Conservation (phyloP, 2,329 filamentous ascomycete species). For the Thelonectria discophora region DNA sequence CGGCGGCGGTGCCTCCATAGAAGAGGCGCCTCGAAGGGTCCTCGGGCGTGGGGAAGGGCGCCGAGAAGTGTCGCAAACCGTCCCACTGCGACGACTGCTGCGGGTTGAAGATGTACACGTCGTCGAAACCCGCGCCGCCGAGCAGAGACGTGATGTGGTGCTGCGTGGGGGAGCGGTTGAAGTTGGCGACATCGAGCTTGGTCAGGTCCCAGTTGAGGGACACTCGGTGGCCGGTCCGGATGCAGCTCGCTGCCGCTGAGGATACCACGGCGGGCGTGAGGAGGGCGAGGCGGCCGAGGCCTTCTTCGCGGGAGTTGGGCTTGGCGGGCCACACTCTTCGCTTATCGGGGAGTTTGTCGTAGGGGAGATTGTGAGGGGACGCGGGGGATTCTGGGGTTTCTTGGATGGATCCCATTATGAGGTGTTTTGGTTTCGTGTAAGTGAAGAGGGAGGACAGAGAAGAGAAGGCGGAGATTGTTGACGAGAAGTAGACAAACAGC, state of each 20-base stretch:
- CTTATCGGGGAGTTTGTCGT: slow-evolving; percentile 54
- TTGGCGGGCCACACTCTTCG: slow-evolving; percentile 57
- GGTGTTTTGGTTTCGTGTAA: background rate
- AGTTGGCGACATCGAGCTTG: slow-evolving; percentile 64
- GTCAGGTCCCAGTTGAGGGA: slow-evolving; percentile 64
- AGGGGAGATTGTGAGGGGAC: slow-evolving; percentile 10
- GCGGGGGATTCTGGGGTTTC: background rate
- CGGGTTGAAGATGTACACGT: slow-evolving; percentile 60
- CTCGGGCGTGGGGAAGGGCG: slow-evolving; percentile 48
- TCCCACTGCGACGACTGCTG: slow-evolving; percentile 63
- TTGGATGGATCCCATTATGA: slow-evolving; percentile 17
- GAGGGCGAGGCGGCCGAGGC: slow-evolving; percentile 59
- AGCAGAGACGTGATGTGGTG: slow-evolving; percentile 61
- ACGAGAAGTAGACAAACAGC: background rate
- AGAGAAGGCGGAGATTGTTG: background rate
- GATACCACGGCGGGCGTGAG: slow-evolving; percentile 62
- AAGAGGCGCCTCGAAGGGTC: slow-evolving; percentile 51
- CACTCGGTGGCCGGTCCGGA: slow-evolving; percentile 60
- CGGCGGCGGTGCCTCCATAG: slow-evolving; percentile 57
- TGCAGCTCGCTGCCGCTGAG: slow-evolving; percentile 57
- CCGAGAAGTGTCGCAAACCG: slow-evolving; percentile 59
- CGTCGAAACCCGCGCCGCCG: slow-evolving; percentile 57
- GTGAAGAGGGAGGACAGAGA: background rate
- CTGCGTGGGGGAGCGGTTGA: slow-evolving; percentile 59
- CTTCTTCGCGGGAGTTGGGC: slow-evolving; percentile 59